A percentile compares a stretch with the other conserved stretches of the same genome.
Conservation (phyloP, 768 basidiomycete genomes). For the Agrocybe praecox region DNA sequence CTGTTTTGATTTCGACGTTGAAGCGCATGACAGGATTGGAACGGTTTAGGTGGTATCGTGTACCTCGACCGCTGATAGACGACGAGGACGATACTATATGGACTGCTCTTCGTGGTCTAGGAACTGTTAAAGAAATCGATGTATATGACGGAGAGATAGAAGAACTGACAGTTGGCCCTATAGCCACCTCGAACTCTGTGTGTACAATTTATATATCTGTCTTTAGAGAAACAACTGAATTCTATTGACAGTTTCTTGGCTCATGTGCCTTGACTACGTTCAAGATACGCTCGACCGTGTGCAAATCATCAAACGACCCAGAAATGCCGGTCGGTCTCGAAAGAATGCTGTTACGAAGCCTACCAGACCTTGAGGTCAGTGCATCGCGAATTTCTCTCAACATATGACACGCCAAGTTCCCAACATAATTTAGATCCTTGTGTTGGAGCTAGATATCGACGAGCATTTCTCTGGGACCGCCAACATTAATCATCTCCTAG, state of each 20-base stretch:
- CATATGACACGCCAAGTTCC: no score
- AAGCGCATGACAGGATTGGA: conserved; percentile 1
- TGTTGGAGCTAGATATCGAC: background rate
- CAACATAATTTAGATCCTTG: background rate
- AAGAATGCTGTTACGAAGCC: background rate
- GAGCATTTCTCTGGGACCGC: background rate
- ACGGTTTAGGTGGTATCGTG: conserved; percentile 8
- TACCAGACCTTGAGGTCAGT: background rate
- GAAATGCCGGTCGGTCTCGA: background rate
- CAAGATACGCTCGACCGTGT: background rate
- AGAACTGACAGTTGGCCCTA: background rate
- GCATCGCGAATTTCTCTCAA: background rate
- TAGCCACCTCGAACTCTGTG: background rate
- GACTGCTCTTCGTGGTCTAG: conserved; percentile 1
- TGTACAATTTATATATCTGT: background rate
- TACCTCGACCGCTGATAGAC: background rate
- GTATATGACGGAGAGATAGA: background rate
- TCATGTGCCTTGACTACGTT: background rate
- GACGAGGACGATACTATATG: conserved; percentile 2
- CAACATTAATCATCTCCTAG: conserved; percentile 7
- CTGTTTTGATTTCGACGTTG: background rate
- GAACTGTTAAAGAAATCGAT: conserved; percentile 5
- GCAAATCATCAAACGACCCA: background rate
- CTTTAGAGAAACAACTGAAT: background rate
- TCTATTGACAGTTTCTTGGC: background rate